Evolutionary conservation across 441 rosid genomes (phyloP), one percentile per base, ranked within the genome.

Genomic region (Croton laevigatus): DNA sequence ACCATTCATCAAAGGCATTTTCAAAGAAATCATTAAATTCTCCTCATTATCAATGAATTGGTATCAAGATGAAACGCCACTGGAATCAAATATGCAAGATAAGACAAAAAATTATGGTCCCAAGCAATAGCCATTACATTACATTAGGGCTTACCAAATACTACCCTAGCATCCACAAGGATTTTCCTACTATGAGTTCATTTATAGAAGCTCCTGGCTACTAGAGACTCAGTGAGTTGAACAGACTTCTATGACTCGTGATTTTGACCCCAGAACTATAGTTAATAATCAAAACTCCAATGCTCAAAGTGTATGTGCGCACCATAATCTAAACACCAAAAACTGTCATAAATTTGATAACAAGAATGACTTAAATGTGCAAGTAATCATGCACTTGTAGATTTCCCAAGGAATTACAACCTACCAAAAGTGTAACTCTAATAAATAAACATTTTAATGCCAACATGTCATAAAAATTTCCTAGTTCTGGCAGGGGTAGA

Each of bases 391-490:
- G 60, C 20, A 60, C 23, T 22, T 52, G 52, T 14, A 38, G 20
- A 22, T 10, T 9, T 32, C 20, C 36, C 59, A 22, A 37, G 49
- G 66, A 59, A 53, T 49, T 14, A 17, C 4, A 16, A 61, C 7
- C 60, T 5, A 40, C 11, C 22, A 36, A 20, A 38, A 68, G 32
- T n/a, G 22, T 32, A 62, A 12, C 51, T 7, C 6, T 17, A 34
- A 60, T 7, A 66, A 40, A 34, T 11, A 71, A n/a, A n/a, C n/a
- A n/a, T n/a, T 62, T 71, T 27, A 19, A 37, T 27, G 32, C 32
- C 32, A 27, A 27, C 2, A 17, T 27, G 54, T 22, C 3, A 40
- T 11, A 27, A 27, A 27, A 27, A 27, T 27, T 27, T 27, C 32
- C 32, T 27, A 27, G 32, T 2, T 27, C 2, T 27, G 32, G 32